phyloP scores from a whole-genome alignment of 306 rosid genomes.

The Dalbergia oliveri region DNA sequence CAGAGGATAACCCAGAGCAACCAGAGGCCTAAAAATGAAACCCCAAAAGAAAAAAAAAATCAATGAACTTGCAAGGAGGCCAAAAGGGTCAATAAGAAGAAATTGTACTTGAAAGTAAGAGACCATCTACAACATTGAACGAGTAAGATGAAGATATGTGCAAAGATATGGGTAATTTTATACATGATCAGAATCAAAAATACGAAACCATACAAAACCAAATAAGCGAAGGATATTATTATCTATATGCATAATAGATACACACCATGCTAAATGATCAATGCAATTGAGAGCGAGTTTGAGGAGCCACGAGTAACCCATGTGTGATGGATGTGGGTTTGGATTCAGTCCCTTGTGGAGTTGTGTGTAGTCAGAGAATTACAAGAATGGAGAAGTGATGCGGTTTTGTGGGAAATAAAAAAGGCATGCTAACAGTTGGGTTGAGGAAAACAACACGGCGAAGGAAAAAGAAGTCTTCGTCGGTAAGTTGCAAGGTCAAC shows the following conservation, averaged over 20 bases:
- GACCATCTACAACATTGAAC: not conserved
- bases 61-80: not conserved
- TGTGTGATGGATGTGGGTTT: conserved; percentile 18
- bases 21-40: conserved; percentile 56
- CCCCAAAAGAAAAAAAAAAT: not conserved
- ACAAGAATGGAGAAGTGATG: too few species aligned
- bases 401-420: too few species aligned
- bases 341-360: too few species aligned
- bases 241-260: not conserved
- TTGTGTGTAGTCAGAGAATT: too few species aligned
- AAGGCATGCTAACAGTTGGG: too few species aligned
- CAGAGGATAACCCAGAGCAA: conserved; percentile 72
- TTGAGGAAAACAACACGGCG: too few species aligned
- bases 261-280: conserved; percentile 59
- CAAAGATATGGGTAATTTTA: not conserved
- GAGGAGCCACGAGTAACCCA: conserved; percentile 51
- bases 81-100: not conserved
- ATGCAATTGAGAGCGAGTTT: conserved; percentile 48
- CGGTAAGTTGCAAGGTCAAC: too few species aligned
- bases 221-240: not conserved
- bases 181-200: not conserved
- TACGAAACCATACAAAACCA: not conserved
- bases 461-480: too few species aligned
- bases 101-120: not conserved
- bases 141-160: not conserved